Conservation (phyloP, 2,329 filamentous ascomycete genomes). For the Phialocephala sp. region DNA sequence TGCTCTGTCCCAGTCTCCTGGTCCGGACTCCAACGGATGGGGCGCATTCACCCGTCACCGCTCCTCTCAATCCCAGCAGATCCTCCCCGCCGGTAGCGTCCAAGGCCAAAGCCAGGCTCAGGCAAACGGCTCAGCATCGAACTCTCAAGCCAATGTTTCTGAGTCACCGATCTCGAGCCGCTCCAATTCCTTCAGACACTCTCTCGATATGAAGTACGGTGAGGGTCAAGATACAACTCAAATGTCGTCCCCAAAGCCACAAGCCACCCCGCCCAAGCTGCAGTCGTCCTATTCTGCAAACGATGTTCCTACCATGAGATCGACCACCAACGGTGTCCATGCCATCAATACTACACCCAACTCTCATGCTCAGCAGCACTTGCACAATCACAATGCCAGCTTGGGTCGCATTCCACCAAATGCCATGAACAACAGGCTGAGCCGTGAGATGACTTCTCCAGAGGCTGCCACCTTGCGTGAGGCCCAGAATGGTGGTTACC, state of each 20-base stretch:
- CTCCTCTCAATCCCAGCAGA: conserved; percentile 53
- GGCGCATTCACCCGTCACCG: conserved; percentile 43
- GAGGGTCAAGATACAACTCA: conserved; percentile 42
- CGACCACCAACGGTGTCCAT: conserved; percentile 42
- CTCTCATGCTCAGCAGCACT: conserved; percentile 62
- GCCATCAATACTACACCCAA: conserved; percentile 50
- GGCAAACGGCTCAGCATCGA: conserved; percentile 39
- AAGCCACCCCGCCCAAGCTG: conserved; percentile 73
- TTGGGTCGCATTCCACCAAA: conserved; percentile 78
- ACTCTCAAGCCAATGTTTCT: conserved; percentile 47
- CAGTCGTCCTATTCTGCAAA: conserved; percentile 90
- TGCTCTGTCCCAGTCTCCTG: conserved; percentile 71
- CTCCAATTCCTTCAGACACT: conserved; percentile 57
- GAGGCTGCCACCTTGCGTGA: conserved; percentile 46
- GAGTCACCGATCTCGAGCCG: conserved; percentile 54
- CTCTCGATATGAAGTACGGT: conserved; percentile 59
- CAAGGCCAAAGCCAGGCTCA: conserved; percentile 39
- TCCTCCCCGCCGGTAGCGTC: conserved; percentile 38
- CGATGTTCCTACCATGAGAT: conserved; percentile 85
- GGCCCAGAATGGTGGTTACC: conserved; percentile 55
- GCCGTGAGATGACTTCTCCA: conserved; percentile 63
- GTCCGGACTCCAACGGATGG: conserved; percentile 55
- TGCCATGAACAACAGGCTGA: conserved; percentile 70
- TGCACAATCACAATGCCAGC: conserved; percentile 79
- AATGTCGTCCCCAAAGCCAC: conserved; percentile 50